A percentile compares a stretch with the other conserved stretches of the same genome.
These are phyloP conservation scores for Pecoramyces ruminantium DNA, from an alignment of 192 early-diverging fungal genomes.

Conservation along the genomic window DNA sequence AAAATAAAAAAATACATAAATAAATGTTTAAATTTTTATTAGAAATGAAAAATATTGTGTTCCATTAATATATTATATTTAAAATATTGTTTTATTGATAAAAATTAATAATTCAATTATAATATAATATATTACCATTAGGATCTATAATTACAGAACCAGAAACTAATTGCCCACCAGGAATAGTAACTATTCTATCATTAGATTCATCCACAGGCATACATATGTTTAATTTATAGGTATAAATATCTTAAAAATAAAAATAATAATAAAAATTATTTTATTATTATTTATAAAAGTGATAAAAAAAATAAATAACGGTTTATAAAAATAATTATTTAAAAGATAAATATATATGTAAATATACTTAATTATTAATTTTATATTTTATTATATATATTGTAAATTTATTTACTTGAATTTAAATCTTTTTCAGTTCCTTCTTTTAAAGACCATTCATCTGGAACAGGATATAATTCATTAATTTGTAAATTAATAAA, in stretches of 20 bases:
- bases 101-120: no score
- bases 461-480: conserved; percentile 32
- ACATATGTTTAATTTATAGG: conserved; percentile 21
- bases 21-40: no score
- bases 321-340: no score
- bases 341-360: no score
- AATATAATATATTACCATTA: not conserved
- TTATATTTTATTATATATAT: no score
- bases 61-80: no score
- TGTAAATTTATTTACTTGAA: conserved; percentile 27
- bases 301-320: no score
- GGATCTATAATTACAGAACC: not conserved
- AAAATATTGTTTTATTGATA: no score
- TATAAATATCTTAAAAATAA: conserved; percentile 21
- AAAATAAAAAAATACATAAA: not conserved
- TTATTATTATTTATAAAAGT: no score
- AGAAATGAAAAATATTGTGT: no score
- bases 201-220: conserved; percentile 19
- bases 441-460: conserved; percentile 41
- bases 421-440: conserved; percentile 42
- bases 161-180: conserved; percentile 5
- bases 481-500: conserved; percentile 25
- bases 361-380: no score
- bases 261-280: not conserved
- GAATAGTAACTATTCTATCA: conserved; percentile 19